phyloP scores from a whole-genome alignment of 2,329 filamentous ascomycete genomes.

The Verticillium isaacii region DNA sequence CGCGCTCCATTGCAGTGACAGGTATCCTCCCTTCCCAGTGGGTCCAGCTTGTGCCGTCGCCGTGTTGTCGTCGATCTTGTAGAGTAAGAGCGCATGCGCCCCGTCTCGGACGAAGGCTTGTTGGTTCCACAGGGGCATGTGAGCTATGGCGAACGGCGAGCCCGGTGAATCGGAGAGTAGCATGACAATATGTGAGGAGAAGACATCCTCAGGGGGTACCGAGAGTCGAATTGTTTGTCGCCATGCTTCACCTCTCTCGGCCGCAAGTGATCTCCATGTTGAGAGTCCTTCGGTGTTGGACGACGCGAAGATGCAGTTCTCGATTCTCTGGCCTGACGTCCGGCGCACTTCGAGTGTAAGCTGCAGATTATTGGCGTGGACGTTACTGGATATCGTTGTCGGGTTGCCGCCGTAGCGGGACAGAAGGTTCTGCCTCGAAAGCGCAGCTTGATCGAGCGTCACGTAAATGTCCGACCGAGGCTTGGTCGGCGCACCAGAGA shows the following conservation, averaged over 20 bases:
- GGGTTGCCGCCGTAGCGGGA: constrained; percentile 69
- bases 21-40: constrained; percentile 77
- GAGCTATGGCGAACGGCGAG: constrained; percentile 84
- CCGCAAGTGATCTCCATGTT: constrained; percentile 81
- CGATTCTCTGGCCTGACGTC: constrained; percentile 72
- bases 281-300: constrained; percentile 76
- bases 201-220: constrained; percentile 74
- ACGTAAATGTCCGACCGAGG: constrained; percentile 92
- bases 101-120: constrained; percentile 88
- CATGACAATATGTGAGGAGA: constrained; percentile 81
- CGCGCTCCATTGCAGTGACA: constrained; percentile 76
- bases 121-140: constrained; percentile 91
- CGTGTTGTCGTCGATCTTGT: constrained; percentile 89
- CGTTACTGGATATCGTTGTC: constrained; percentile 57
- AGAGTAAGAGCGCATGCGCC: constrained; percentile 72
- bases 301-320: constrained; percentile 81
- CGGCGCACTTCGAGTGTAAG: constrained; percentile 85
- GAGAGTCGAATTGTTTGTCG: constrained; percentile 81
- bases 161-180: constrained; percentile 82
- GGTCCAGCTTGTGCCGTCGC: constrained; percentile 58
- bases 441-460: constrained; percentile 72
- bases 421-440: constrained; percentile 70
- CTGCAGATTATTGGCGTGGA: constrained; percentile 72
- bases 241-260: constrained; percentile 78
- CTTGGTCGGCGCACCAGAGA: constrained; percentile 85